Evolutionary conservation across 1,139 yeast species (phyloP).

Genomic region (Candida sp.): DNA sequence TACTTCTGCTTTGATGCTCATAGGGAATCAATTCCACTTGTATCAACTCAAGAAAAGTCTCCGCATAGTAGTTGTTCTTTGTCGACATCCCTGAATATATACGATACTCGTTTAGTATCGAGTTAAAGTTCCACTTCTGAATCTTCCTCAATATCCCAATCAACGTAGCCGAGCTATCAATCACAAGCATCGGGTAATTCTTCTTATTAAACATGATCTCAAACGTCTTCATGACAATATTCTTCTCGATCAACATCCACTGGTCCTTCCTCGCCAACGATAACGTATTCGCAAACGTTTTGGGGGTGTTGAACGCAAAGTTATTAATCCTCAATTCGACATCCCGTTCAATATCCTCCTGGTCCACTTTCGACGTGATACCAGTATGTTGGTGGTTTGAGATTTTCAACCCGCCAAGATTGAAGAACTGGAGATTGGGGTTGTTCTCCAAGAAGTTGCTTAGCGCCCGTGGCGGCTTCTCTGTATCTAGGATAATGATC

Average conservation of each 20-base stretch:
- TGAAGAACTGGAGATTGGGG: conserved; percentile 42
- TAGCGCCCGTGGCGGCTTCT: conserved; percentile 64
- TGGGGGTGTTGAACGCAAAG: conserved; percentile 2
- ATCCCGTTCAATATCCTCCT: conserved; percentile 22
- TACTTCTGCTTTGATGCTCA: conserved; percentile 23
- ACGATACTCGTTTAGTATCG: conserved; percentile 85
- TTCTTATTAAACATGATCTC: conserved; percentile 64
- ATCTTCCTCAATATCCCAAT: conserved; percentile 81
- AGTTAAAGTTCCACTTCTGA: conserved; percentile 88
- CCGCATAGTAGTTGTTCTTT: conserved; percentile 74
- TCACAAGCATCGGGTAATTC: conserved; percentile 71
- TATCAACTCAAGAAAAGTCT: conserved; percentile 78
- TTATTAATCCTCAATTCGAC: background rate
- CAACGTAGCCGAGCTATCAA: conserved; percentile 82
- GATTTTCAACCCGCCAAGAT: conserved; percentile 49
- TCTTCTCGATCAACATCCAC: conserved; percentile 74
- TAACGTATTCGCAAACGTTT: background rate
- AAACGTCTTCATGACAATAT: conserved; percentile 58
- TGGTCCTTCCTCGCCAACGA: conserved; percentile 42
- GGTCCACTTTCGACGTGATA: conserved; percentile 8
- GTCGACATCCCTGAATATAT: conserved; percentile 70
- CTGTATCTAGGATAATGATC: conserved; percentile 69
- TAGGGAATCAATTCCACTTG: conserved; percentile 56
- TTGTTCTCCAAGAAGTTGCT: conserved; percentile 49
- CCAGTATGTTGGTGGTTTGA: conserved; percentile 47